Conservation (phyloP, 2,329 filamentous ascomycete genomes). For the Dactylellina parvicollis region DNA sequence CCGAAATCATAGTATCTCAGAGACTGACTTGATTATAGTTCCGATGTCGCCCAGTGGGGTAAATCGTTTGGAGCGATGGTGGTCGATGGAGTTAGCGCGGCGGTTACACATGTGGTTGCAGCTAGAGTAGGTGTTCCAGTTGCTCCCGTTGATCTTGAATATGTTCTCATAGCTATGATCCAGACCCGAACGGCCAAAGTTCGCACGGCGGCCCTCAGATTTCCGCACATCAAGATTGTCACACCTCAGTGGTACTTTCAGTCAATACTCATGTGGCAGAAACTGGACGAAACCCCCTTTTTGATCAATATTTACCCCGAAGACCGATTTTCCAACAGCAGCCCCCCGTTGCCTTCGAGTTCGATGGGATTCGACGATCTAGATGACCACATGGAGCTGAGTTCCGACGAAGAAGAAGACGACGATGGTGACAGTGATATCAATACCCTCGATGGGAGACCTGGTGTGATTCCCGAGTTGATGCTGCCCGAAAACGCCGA, state of each 20-base stretch:
- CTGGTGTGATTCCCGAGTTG: constrained; percentile 59
- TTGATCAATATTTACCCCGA: constrained; percentile 78
- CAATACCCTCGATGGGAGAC: constrained; percentile 52
- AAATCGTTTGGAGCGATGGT: constrained; percentile 80
- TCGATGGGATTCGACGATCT: constrained; percentile 58
- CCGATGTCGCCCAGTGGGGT: constrained; percentile 88
- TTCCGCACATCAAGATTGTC: constrained; percentile 86
- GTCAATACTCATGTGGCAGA: constrained; percentile 84
- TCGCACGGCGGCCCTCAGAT: constrained; percentile 77
- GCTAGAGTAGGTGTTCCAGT: constrained; percentile 61
- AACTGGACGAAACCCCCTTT: constrained; percentile 80
- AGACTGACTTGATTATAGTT: constrained; percentile 63
- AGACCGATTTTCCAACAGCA: constrained; percentile 62
- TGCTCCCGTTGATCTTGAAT: constrained; percentile 60
- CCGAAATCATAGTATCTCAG: constrained; percentile 9
- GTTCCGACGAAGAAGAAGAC: constrained; percentile 62
- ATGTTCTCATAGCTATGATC: constrained; percentile 64
- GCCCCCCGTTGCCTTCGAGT: constrained; percentile 62
- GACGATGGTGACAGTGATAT: constrained; percentile 57
- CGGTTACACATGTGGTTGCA: constrained; percentile 67
- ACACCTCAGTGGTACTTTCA: constrained; percentile 88
- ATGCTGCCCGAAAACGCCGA: constrained; percentile 57
- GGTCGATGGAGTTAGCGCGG: constrained; percentile 63
- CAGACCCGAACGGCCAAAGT: constrained; percentile 87
- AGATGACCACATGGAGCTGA: constrained; percentile 61